These are phyloP conservation scores for Conoideocrella luteorostrata DNA, from an alignment of 2,329 filamentous ascomycete genomes.

Conservation along the genomic window DNA sequence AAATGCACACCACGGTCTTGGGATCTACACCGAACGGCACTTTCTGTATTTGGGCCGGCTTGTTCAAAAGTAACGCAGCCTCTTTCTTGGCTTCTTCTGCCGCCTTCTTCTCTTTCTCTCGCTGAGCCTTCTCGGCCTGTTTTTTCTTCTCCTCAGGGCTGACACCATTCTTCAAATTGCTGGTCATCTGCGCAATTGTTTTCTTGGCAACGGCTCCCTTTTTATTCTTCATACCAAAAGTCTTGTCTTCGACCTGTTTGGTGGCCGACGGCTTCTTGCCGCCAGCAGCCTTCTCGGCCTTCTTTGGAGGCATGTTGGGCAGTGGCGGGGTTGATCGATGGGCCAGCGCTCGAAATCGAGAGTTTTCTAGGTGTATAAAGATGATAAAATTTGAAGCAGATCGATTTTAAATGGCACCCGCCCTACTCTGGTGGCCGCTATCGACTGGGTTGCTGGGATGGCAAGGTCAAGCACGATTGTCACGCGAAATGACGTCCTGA, in stretches of 20 bases:
- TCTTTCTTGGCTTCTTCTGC: slow-evolving; percentile 80
- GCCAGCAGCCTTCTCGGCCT: slow-evolving; percentile 43
- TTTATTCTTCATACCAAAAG: slow-evolving; percentile 99
- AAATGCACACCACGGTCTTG: slow-evolving; percentile 94
- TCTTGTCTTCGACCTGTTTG: slow-evolving; percentile 83
- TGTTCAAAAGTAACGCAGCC: slow-evolving; percentile 74
- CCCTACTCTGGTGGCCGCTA: neutral
- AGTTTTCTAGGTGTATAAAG: neutral
- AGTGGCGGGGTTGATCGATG: slow-evolving; percentile 16
- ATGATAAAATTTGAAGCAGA: neutral
- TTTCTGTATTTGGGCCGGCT: slow-evolving; percentile 93
- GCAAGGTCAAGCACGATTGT: neutral
- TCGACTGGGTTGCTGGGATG: neutral
- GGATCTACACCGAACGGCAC: slow-evolving; percentile 96
- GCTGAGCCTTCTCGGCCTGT: slow-evolving; percentile 56
- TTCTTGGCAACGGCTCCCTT: slow-evolving; percentile 88
- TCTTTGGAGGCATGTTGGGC: slow-evolving; percentile 68
- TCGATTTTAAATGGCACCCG: neutral
- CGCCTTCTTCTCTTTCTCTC: slow-evolving; percentile 85
- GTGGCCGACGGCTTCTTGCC: slow-evolving; percentile 49
- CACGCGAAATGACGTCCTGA: slow-evolving; percentile 4
- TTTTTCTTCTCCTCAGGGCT: slow-evolving; percentile 84
- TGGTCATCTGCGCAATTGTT: slow-evolving; percentile 77
- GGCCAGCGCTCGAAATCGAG: neutral
- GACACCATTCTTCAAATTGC: slow-evolving; percentile 66